Evolutionary conservation across 1,139 yeast species (phyloP), one percentile per base, ranked within the genome.

Genomic region (Scheffersomyces cryptocercus): DNA sequence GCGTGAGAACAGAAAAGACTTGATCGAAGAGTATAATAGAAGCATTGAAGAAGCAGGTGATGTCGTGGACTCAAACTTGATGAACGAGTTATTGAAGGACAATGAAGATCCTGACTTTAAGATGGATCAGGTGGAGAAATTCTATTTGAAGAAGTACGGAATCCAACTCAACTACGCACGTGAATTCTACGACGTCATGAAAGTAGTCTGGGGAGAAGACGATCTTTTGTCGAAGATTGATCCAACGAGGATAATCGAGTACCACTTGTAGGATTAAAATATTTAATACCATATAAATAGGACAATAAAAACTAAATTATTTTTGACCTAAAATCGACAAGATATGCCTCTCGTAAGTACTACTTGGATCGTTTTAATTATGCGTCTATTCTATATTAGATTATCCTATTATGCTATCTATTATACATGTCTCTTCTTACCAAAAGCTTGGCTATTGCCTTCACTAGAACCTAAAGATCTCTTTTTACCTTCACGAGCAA

Each of bases 171-270:
- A 65, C 41, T 89, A 86, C 57, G 95, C 89, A 40, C 80, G 77
- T 55, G 88, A 86, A 52, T 85, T 89, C 52, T 80, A 88, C 75
- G 96, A 88, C 57, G 96, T 85, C 5, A 69, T 88, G 44, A 70
- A 67, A 41, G 72, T 75, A 36, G 87, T 84, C 10, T 88, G 96
- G 95, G 79, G 78, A 9, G 74, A 70, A 34, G 72, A 68, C 20
- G 55, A 53, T n/a, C 55, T 68, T 16, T 52, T 65, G 38, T 54
- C 58, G 14, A 65, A 66, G 35, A 59, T 61, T 13, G 70, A 68
- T 29, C 61, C 64, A 20, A 56, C 62, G 10, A 58, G 67, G 39
- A 52, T 70, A 46, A 55, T 67, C 36, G 78, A 71, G 45, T 73
- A 71, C 46, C 78, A 71, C 52, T 56, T 69, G 38, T 70, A 53